Evolutionary conservation across 441 rosid species (phyloP).

Genomic region (Euphorbia corollata): DNA sequence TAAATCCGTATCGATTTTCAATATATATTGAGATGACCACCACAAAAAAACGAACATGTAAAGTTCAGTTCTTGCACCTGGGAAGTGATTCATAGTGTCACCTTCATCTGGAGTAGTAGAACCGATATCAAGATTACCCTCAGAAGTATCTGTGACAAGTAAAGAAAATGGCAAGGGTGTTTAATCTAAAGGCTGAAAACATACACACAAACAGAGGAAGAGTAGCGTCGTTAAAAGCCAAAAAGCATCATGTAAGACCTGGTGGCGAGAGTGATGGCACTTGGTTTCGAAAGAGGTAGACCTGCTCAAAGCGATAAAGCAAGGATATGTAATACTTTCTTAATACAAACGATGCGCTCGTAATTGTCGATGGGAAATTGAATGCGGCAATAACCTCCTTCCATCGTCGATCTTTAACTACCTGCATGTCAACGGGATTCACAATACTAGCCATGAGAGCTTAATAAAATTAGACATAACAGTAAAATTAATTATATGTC

Average conservation of each 20-base stretch:
- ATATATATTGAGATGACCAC: not conserved
- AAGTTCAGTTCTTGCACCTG: slow-evolving; percentile 9
- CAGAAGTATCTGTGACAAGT: slow-evolving; percentile 24
- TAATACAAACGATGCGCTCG: slow-evolving; percentile 79
- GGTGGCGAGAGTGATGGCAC: slow-evolving; percentile 33
- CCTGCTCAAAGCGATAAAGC: slow-evolving; percentile 66
- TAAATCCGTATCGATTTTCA: no score
- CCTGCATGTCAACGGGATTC: slow-evolving; percentile 33
- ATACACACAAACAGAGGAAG: no score
- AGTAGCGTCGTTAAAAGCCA: slow-evolving; percentile 1
- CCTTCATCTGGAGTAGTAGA: slow-evolving; percentile 29
- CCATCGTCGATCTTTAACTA: slow-evolving; percentile 70
- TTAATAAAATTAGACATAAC: not conserved
- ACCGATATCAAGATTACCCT: slow-evolving; percentile 27
- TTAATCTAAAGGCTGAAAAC: not conserved
- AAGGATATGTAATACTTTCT: slow-evolving; percentile 65
- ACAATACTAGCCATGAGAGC: not conserved
- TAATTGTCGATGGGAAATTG: slow-evolving; percentile 74
- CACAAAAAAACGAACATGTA: not conserved
- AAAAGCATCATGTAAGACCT: slow-evolving; percentile 31
- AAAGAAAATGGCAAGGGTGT: slow-evolving; percentile 5
- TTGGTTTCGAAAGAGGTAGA: slow-evolving; percentile 48
- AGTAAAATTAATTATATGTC: not conserved
- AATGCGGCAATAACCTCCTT: slow-evolving; percentile 70
- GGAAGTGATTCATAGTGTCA: slow-evolving; percentile 18